These are phyloP conservation scores for Acanthamoeba divionensis DNA, from an alignment of 208 protist genomes.

Conservation along the genomic window DNA sequence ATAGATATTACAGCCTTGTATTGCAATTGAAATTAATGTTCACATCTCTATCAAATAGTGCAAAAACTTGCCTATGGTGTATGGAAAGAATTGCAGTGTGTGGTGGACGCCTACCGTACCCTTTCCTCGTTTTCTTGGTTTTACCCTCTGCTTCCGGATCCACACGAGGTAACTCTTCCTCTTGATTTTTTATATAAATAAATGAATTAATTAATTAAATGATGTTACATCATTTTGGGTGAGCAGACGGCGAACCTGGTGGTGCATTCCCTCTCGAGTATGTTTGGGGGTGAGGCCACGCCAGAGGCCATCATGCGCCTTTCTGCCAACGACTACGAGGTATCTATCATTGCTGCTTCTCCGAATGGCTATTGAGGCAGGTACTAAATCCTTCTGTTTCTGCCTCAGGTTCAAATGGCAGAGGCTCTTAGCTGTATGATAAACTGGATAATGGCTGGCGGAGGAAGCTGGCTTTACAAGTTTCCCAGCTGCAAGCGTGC, in stretches of 20 bases:
- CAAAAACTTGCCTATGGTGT: background rate
- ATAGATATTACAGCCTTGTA: background rate
- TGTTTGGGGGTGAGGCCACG: background rate
- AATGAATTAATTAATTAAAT: too few species aligned
- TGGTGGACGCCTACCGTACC: slow-evolving; percentile 16
- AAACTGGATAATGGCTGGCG: background rate
- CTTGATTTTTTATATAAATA: background rate
- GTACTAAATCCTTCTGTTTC: background rate
- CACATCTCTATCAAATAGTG: background rate
- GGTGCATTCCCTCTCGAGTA: background rate
- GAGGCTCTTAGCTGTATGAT: background rate
- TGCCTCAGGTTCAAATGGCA: background rate
- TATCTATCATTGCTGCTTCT: background rate
- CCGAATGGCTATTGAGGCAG: too few species aligned
- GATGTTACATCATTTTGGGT: too few species aligned
- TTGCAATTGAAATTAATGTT: background rate
- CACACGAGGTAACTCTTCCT: background rate
- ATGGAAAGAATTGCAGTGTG: background rate
- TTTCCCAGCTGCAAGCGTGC: background rate
- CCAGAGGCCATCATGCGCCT: background rate
- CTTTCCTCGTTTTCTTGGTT: slow-evolving; percentile 2
- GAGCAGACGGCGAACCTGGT: slow-evolving; percentile 6
- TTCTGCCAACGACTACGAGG: background rate
- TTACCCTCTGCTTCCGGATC: background rate
- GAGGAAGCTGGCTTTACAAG: background rate